phyloP scores from a whole-genome alignment of 2,329 filamentous ascomycete genomes.

The Endoconidiophora polonica region DNA sequence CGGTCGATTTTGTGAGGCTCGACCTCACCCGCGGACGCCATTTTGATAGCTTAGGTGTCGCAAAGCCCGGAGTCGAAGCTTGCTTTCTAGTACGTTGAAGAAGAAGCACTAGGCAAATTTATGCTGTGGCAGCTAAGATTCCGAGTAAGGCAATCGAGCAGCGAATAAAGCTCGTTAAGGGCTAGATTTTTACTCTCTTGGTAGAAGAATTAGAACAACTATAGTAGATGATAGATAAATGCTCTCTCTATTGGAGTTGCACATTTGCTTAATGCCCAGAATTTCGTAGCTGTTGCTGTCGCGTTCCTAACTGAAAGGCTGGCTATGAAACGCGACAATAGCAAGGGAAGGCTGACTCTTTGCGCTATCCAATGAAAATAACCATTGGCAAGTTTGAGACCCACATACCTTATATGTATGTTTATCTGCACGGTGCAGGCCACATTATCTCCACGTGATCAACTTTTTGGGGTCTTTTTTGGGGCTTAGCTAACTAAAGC shows the following conservation, averaged over 20 bases:
- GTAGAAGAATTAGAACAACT: no score
- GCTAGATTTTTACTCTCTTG: no score
- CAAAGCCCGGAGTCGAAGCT: not conserved
- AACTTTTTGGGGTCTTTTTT: not conserved
- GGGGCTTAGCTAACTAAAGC: no score
- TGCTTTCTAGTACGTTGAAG: not conserved
- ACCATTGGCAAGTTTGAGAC: not conserved
- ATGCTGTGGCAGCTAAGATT: not conserved
- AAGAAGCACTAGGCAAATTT: not conserved
- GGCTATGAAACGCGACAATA: conserved; percentile 10
- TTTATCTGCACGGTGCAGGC: no score
- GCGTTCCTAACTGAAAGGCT: conserved; percentile 11
- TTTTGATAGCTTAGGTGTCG: conserved; percentile 13
- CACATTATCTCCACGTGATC: conserved; percentile 6
- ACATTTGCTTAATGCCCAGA: not conserved
- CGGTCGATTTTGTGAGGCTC: conserved; percentile 34
- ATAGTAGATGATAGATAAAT: no score
- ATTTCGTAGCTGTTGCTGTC: conserved; percentile 2
- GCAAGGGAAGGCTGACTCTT: conserved; percentile 10
- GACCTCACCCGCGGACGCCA: conserved; percentile 23
- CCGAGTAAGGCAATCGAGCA: not conserved
- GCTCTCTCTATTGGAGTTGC: not conserved
- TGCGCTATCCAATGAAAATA: conserved; percentile 11
- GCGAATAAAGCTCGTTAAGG: no score
- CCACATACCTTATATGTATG: conserved; percentile 3